Evolutionary conservation across 1,284 basidiomycete genomes (phyloP).

Genomic region (Stygiomarasmius scandens): DNA sequence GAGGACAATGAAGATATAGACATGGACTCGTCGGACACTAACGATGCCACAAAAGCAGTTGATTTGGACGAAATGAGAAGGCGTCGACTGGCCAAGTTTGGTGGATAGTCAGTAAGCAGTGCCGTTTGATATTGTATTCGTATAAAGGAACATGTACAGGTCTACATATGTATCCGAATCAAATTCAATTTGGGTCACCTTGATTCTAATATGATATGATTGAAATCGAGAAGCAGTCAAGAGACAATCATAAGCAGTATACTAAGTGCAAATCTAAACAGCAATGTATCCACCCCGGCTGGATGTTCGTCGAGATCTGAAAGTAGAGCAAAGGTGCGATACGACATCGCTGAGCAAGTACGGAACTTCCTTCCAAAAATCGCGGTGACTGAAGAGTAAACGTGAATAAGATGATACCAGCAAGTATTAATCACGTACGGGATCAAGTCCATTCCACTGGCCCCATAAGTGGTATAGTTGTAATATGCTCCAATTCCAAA

Average conservation of each 20-base stretch:
- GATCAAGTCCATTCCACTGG: slow-evolving; percentile 76
- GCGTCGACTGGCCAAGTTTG: slow-evolving; percentile 78
- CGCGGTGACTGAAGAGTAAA: slow-evolving; percentile 63
- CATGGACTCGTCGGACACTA: not conserved
- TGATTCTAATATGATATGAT: no score
- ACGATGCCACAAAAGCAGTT: slow-evolving; percentile 29
- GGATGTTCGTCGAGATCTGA: slow-evolving; percentile 63
- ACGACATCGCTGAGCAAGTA: slow-evolving; percentile 79
- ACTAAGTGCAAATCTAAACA: slow-evolving; percentile 51
- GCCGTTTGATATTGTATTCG: no score
- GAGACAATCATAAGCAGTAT: no score
- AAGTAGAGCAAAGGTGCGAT: slow-evolving; percentile 72
- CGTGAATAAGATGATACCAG: not conserved
- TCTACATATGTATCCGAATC: no score
- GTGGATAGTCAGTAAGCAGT: slow-evolving; percentile 26
- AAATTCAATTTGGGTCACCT: no score
- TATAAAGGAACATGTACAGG: no score
- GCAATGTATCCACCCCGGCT: slow-evolving; percentile 75
- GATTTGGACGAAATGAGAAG: slow-evolving; percentile 79
- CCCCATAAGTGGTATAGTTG: slow-evolving; percentile 83
- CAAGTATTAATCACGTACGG: slow-evolving; percentile 54
- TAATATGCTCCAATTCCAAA: slow-evolving; percentile 78
- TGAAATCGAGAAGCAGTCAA: no score
- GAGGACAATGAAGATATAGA: slow-evolving; percentile 24
- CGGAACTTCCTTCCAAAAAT: slow-evolving; percentile 86